These are phyloP conservation scores for Ganoderma boninense DNA, from an alignment of 1,284 basidiomycete genomes.

Conservation along the genomic window DNA sequence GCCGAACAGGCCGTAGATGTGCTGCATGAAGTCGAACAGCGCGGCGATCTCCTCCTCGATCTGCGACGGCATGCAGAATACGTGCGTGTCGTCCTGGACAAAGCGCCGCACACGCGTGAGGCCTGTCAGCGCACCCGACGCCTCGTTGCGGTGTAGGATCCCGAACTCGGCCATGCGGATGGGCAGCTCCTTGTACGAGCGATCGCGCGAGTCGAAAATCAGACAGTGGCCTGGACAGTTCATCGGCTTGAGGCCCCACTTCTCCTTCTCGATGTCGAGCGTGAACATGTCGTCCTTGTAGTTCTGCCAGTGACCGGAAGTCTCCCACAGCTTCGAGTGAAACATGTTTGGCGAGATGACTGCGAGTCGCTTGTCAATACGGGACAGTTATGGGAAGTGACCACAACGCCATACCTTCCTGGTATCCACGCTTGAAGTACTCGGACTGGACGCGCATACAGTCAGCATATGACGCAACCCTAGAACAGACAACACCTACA, in stretches of 20 bases:
- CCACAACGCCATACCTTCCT: constrained; percentile 65
- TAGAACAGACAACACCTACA: constrained; percentile 53
- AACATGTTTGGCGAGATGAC: constrained; percentile 99
- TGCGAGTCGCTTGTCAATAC: constrained; percentile 37
- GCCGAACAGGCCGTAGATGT: constrained; percentile 96
- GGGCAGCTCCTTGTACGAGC: constrained; percentile 95
- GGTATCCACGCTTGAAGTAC: constrained; percentile 89
- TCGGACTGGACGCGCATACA: constrained; percentile 58
- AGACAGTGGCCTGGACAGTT: constrained; percentile 99
- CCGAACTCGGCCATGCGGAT: constrained; percentile 99
- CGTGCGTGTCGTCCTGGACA: constrained; percentile 96
- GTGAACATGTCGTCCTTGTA: constrained; percentile 98
- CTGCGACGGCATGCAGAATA: constrained; percentile 98
- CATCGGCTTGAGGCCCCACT: constrained; percentile 97
- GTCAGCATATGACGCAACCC: constrained; percentile 1
- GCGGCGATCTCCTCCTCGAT: constrained; percentile 89
- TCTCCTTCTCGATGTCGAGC: constrained; percentile 95
- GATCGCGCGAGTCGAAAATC: constrained; percentile 95
- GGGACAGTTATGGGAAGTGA: background rate
- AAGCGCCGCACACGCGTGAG: constrained; percentile 95
- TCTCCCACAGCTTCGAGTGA: constrained; percentile 97
- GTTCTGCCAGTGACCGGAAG: constrained; percentile 98
- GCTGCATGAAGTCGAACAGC: constrained; percentile 95
- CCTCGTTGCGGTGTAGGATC: constrained; percentile 97
- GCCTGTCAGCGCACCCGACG: constrained; percentile 93